phyloP scores from a whole-genome alignment of 148 eudicot species.

The Rhododendron vialii region DNA sequence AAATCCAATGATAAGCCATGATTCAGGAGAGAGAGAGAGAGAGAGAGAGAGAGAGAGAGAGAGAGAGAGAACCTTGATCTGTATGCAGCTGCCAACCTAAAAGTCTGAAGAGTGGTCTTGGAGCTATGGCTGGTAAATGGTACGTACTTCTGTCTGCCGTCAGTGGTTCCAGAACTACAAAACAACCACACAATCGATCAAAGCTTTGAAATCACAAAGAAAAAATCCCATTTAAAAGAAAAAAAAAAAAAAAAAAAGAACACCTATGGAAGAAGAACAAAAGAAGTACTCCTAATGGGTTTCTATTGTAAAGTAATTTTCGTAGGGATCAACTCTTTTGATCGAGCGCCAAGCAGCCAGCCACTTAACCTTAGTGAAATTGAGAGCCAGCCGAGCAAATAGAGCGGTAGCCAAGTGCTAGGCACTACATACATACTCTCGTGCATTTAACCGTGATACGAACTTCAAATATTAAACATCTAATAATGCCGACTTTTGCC shows the following conservation, averaged over 20 bases:
- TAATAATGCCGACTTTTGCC: no score
- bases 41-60: not conserved
- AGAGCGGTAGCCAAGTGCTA: no score
- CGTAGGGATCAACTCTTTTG: not conserved
- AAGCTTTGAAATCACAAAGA: not conserved
- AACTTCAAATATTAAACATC: no score
- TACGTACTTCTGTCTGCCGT: constrained; percentile 67
- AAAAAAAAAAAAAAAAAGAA: no score
- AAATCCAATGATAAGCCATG: not conserved
- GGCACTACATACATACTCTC: no score
- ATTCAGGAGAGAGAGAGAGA: not conserved
- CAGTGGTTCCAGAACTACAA: constrained; percentile 79
- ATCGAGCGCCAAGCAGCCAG: no score
- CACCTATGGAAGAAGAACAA: not conserved
- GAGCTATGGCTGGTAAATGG: constrained; percentile 71
- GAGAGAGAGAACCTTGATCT: constrained; percentile 54
- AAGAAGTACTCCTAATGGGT: not conserved
- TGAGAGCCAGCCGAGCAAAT: no score
- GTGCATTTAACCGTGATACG: no score
- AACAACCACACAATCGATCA: not conserved
- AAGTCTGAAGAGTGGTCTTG: constrained; percentile 60
- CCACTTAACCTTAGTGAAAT: no score
- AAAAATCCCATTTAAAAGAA: not conserved
- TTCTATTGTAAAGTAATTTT: not conserved
- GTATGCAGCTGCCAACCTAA: constrained; percentile 62